Percentiles rank a stretch among this genome's conserved stretches.
Conservation (phyloP, 257 asterid genomes). For the Solanum sparsipilum region DNA sequence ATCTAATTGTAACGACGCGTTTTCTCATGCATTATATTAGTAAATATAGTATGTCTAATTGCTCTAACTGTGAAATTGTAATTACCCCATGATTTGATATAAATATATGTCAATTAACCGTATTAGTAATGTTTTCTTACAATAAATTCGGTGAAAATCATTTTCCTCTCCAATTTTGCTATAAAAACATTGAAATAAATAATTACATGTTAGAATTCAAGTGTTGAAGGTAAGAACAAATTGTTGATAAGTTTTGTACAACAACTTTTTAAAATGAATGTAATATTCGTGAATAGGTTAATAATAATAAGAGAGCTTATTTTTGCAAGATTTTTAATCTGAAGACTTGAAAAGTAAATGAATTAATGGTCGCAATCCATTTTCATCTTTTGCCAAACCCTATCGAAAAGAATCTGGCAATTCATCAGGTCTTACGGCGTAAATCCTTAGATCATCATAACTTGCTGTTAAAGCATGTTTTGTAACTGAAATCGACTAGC, state of each 20-base stretch:
- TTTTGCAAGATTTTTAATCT: neutral
- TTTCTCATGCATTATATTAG: neutral
- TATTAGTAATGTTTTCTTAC: neutral
- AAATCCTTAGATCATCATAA: neutral
- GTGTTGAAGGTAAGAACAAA: neutral
- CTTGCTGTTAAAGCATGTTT: neutral
- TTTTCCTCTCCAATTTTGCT: neutral
- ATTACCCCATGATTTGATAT: neutral
- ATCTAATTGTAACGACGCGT: neutral
- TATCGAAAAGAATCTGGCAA: neutral
- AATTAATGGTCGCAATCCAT: neutral
- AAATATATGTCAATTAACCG: neutral
- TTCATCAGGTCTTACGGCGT: neutral
- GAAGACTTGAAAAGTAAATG: neutral
- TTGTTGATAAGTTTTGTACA: neutral
- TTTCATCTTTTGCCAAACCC: neutral
- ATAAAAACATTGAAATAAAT: neutral
- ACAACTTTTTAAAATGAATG: neutral
- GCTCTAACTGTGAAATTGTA: neutral
- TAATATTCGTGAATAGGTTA: neutral
- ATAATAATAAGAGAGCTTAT: neutral
- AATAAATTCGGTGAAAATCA: neutral
- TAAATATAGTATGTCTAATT: neutral
- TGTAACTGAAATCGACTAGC: neutral
- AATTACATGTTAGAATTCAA: neutral